Base-by-base conservation (phyloP, 2,329 filamentous ascomycete species). In the Endoconidiophora laricicola region DNA sequence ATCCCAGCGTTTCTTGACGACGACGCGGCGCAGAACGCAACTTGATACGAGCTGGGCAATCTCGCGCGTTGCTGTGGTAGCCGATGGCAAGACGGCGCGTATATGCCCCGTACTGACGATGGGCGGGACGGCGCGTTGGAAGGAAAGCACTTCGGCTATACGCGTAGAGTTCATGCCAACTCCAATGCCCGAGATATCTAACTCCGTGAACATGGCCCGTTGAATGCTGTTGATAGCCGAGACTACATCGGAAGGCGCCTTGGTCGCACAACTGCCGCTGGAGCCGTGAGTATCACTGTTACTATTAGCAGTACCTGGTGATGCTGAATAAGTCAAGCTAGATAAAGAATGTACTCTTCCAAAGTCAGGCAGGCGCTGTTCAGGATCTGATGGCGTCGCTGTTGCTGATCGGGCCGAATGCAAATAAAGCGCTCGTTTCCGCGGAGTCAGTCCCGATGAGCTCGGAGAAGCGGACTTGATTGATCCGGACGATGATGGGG, bases 91-190 rank as follows among this genome's bases (percentile, higher is more conserved):
- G 2, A 86, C 62, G 1, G 79, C 73, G 54, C 81, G 74, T 5
- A 87, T 61, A 59, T 87, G 82, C 1, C 78, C 73, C 18, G 78
- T 62, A 0, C 78, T 81, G 4, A 82, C 76, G 20, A 86, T 66
- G 0, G 76, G 77, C 7, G 83, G 79, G 38, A 84, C 61, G 12
- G 63, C 63, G 29, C 62, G 64, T 16, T 81, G 70, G 59, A 74
- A 79, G 54, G 78, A 76, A 48, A 86, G 67, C 14, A 83, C 65
- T 57, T 81, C 74, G 2, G 79, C 69, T 12, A 78, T 76, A 9
- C 78, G 69, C 18, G 72, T 73, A 4, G 77, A 79, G 56, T 70
- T 74, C 71, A 86, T 77, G 20, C 81, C 80, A 0, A 71, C 66
- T 6, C 65, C 66, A 42, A 64, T 65, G 18, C 71, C 67, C 2